Percentiles rank a stretch among this genome's conserved stretches.
phyloP scores from a whole-genome alignment of 768 basidiomycete species.

The Solioccasus polychromus region DNA sequence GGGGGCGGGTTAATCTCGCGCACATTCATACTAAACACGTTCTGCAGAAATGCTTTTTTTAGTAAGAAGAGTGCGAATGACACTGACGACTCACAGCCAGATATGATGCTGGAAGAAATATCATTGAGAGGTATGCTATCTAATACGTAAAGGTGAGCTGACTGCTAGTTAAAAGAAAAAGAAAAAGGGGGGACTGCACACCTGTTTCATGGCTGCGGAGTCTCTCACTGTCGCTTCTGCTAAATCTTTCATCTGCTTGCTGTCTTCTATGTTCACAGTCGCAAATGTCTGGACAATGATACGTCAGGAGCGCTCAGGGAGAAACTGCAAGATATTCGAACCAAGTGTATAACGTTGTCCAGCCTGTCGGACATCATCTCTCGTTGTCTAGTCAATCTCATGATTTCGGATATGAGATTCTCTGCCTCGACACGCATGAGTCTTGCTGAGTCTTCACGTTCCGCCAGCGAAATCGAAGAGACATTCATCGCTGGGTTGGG shows the following conservation, averaged over 20 bases:
- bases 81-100: conserved; percentile 20
- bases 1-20: conserved; percentile 30
- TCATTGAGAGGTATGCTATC: conserved; percentile 53
- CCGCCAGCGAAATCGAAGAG: conserved; percentile 9
- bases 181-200: too few species aligned
- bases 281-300: conserved; percentile 46
- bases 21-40: conserved; percentile 27
- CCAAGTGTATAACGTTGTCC: conserved; percentile 24
- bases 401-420: conserved; percentile 48
- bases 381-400: conserved; percentile 37
- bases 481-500: conserved; percentile 48
- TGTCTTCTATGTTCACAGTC: conserved; percentile 51
- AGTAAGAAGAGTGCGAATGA: background rate
- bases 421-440: conserved; percentile 38
- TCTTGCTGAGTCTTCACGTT: conserved; percentile 27
- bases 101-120: conserved; percentile 55
- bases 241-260: conserved; percentile 14
- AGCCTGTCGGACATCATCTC: conserved; percentile 22
- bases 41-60: conserved; percentile 26
- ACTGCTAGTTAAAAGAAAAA: background rate
- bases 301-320: background rate
- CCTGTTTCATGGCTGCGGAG: conserved; percentile 20
- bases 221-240: conserved; percentile 4
- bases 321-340: conserved; percentile 7
- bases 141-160: conserved; percentile 24